phyloP scores from a whole-genome alignment of 192 early-diverging fungal species.

The Pecoramyces ruminantium region DNA sequence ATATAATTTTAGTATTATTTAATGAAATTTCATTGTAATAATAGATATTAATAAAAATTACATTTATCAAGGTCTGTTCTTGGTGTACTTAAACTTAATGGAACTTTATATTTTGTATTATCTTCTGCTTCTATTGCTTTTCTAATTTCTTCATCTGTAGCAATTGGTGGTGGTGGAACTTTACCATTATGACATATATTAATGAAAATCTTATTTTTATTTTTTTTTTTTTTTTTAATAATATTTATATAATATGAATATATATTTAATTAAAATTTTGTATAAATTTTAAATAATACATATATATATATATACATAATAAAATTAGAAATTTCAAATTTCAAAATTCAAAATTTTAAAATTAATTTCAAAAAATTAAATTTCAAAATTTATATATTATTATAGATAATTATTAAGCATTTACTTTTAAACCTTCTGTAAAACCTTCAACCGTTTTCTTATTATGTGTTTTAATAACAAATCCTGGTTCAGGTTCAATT shows the following conservation, averaged over 20 bases:
- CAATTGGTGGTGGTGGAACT: slow-evolving; percentile 35
- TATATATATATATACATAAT: too few relatives aligned
- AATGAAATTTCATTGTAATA: too few relatives aligned
- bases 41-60: too few relatives aligned
- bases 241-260: too few relatives aligned
- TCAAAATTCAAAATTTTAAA: too few relatives aligned
- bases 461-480: slow-evolving; percentile 29
- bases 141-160: slow-evolving; percentile 43
- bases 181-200: slow-evolving; percentile 40
- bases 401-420: too few relatives aligned
- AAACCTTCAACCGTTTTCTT: slow-evolving; percentile 8
- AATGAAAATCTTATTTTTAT: slow-evolving; percentile 21
- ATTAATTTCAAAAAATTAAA: too few relatives aligned
- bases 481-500: slow-evolving; percentile 27
- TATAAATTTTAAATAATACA: too few relatives aligned
- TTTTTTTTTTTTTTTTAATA: not conserved
- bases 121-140: slow-evolving; percentile 39
- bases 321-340: too few relatives aligned
- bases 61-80: slow-evolving; percentile 31
- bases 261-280: too few relatives aligned
- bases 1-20: too few relatives aligned
- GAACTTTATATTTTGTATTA: slow-evolving; percentile 39
- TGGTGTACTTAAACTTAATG: slow-evolving; percentile 31
- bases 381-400: too few relatives aligned
- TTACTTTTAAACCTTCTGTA: slow-evolving; percentile 16